These are phyloP conservation scores for Radiomyces spectabilis DNA, from an alignment of 192 early-diverging fungal genomes.

Conservation along the genomic window DNA sequence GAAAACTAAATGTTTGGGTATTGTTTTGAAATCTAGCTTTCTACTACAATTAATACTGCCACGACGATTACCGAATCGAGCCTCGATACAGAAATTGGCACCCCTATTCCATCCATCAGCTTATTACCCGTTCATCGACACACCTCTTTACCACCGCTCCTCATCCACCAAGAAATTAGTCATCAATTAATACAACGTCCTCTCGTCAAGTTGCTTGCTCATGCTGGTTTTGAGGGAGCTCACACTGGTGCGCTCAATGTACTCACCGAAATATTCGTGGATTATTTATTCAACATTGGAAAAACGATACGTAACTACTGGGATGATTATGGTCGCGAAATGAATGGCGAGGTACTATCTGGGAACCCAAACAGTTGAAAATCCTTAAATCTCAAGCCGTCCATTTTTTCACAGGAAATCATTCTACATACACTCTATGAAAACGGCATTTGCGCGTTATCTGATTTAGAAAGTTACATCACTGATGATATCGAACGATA, in stretches of 20 bases:
- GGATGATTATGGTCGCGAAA: slow-evolving; percentile 63
- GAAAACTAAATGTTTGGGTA: background rate
- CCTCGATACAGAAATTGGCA: no score
- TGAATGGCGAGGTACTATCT: slow-evolving; percentile 75
- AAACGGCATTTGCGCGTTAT: slow-evolving; percentile 63
- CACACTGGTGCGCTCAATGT: slow-evolving; percentile 58
- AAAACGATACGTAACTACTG: slow-evolving; percentile 68
- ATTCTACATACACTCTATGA: slow-evolving; percentile 69
- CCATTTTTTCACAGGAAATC: slow-evolving; percentile 55
- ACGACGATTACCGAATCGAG: background rate
- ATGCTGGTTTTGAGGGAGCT: slow-evolving; percentile 85
- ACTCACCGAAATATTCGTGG: slow-evolving; percentile 66
- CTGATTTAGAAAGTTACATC: slow-evolving; percentile 74
- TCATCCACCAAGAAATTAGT: slow-evolving; percentile 48
- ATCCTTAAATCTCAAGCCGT: background rate
- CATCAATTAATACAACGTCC: slow-evolving; percentile 55
- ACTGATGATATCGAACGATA: slow-evolving; percentile 70
- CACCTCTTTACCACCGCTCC: slow-evolving; percentile 29
- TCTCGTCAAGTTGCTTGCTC: slow-evolving; percentile 59
- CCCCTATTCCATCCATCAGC: background rate
- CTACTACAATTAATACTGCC: background rate
- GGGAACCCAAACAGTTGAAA: no score
- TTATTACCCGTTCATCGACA: no score
- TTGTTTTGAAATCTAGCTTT: no score
- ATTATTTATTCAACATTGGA: slow-evolving; percentile 79